These are phyloP conservation scores for Przewalskia tangutica DNA, from an alignment of 257 asterid species.

Conservation along the genomic window DNA sequence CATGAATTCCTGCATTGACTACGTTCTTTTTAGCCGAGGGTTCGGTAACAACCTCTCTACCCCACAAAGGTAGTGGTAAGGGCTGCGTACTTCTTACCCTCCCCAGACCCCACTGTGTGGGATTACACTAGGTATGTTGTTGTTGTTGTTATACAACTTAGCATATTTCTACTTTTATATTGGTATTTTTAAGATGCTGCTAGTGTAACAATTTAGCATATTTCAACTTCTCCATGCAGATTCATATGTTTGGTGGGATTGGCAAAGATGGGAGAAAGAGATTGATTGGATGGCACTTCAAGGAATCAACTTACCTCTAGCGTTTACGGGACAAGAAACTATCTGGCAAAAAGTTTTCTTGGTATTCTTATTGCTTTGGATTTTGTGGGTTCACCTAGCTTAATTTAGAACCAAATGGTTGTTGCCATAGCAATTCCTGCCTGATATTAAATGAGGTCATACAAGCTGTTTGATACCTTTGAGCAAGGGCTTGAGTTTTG, in stretches of 20 bases:
- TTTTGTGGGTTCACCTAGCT: not conserved
- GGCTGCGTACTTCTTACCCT: too few species aligned
- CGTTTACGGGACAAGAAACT: slow-evolving; percentile 93
- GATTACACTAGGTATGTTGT: too few species aligned
- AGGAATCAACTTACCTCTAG: slow-evolving; percentile 86
- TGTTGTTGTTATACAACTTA: not conserved
- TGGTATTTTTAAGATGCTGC: slow-evolving; percentile 1
- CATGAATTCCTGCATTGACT: too few species aligned
- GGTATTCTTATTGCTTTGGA: slow-evolving; percentile 26
- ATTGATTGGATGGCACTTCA: slow-evolving; percentile 99
- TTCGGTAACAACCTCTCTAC: too few species aligned
- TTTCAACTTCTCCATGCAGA: slow-evolving; percentile 34
- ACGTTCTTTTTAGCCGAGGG: too few species aligned
- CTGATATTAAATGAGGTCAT: not conserved
- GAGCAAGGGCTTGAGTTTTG: not conserved
- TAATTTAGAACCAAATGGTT: slow-evolving; percentile 4
- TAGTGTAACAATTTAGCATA: slow-evolving; percentile 16
- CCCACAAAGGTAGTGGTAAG: too few species aligned
- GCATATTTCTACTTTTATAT: not conserved
- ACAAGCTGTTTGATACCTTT: not conserved
- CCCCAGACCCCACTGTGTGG: too few species aligned
- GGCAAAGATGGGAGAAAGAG: slow-evolving; percentile 99
- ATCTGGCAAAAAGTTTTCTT: slow-evolving; percentile 92
- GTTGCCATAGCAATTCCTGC: not conserved
- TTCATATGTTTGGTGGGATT: slow-evolving; percentile 98